Base-by-base conservation (phyloP, 176 grass and related monocot genomes). In the Aegilops sharonensis region DNA sequence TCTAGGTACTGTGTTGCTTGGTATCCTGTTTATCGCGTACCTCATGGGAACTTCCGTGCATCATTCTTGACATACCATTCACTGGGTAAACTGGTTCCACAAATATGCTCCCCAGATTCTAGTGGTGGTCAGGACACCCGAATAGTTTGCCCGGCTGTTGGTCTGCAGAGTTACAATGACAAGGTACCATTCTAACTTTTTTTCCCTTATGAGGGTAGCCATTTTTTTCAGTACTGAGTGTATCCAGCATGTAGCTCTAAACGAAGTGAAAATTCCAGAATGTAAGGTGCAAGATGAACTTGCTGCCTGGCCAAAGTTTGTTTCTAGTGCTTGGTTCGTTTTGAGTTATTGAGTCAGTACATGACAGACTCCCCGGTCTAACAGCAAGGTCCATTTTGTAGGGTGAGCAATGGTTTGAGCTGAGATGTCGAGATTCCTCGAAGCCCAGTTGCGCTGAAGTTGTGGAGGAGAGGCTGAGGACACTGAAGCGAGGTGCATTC, bases 21-120 rank as follows among this genome's bases (percentile, higher is more conserved):
- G 92, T 94, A 94, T 87, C 92, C 92, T 85, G 85, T 94, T 87
- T 94, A 91, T 82, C 87, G 89, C 61, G 88, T 94, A 78, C 92
- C 92, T 64, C 80, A 68, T 87, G 89, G 87, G 52, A 91, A 85
- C 30, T 89, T 94, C 54, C 89, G 73, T 68, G 87, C 87, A 61
- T 81, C 89, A 84, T 94, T 94, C 86, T 89, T 94, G 47, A 94
- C 92, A 17, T 94, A 91, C 79, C 92, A 94, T 83, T 94, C 92
- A 17, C 63, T 94, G 25, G 89, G 92, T 3, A 83, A 91, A 78
- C 82, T 89, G 85, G 87, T 94, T 87, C 83, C 50, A 68, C 83
- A 48, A 92, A 90, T 72, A 73, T 37, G 43, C 64, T 83, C 63
- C 11, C 42, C 27, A 42, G 73, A 84, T 74, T 70, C 52, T 59